Evolutionary conservation across 495 filamentous ascomycete genomes (phyloP).

Genomic region (Choiromyces venosus): DNA sequence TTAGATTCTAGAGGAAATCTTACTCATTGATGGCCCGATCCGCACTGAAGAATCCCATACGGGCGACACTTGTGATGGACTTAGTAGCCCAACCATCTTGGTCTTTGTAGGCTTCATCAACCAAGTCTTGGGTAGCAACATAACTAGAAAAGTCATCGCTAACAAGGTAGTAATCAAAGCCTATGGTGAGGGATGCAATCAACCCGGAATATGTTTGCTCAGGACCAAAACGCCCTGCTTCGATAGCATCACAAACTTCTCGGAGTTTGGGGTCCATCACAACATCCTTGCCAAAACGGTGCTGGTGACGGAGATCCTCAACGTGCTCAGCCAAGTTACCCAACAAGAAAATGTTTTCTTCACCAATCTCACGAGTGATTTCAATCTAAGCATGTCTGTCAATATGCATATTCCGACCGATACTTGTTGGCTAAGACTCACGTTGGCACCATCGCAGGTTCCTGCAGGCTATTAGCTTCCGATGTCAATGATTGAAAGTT

Average conservation of each 20-base stretch:
- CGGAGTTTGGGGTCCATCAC: constrained; percentile 67
- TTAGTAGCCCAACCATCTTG: constrained; percentile 88
- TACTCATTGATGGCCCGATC: constrained; percentile 96
- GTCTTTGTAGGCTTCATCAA: constrained; percentile 85
- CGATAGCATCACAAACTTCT: constrained; percentile 78
- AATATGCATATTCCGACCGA: constrained; percentile 24
- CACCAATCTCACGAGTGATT: constrained; percentile 93
- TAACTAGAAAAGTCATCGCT: constrained; percentile 95
- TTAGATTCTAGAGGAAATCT: neutral
- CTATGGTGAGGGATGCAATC: constrained; percentile 74
- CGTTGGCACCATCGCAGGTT: constrained; percentile 95
- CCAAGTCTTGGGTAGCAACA: constrained; percentile 76
- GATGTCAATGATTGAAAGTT: neutral
- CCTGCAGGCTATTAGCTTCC: constrained; percentile 37
- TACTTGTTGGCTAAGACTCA: constrained; percentile 48
- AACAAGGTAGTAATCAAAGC: constrained; percentile 95
- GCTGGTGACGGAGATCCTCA: constrained; percentile 87
- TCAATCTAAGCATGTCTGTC: constrained; percentile 60
- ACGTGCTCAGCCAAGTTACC: constrained; percentile 94
- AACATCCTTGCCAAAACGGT: constrained; percentile 69
- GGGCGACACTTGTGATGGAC: constrained; percentile 75
- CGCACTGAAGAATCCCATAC: constrained; percentile 96
- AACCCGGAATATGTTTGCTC: constrained; percentile 68
- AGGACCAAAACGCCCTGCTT: constrained; percentile 70
- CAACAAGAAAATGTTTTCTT: constrained; percentile 97